These are phyloP conservation scores for Abrus precatorius DNA, from an alignment of 306 rosid species.

Conservation along the genomic window DNA sequence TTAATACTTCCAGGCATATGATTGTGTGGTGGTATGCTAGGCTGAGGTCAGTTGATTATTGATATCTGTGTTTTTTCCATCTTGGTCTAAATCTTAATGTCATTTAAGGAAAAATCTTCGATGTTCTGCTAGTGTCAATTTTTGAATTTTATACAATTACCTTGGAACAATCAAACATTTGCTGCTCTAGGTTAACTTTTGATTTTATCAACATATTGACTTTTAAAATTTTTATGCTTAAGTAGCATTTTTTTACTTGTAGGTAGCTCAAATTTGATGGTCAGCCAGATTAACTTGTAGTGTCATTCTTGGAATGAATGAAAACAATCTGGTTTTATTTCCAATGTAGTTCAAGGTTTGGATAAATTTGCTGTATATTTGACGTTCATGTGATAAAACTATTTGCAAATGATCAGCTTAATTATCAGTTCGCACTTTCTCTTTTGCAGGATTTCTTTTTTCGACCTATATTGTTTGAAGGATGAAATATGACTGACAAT, in stretches of 20 bases:
- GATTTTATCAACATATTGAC: slow-evolving; percentile 8
- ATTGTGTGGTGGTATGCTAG: slow-evolving; percentile 16
- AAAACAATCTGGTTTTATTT: slow-evolving; percentile 41
- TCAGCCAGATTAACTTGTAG: slow-evolving; percentile 31
- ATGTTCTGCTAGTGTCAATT: slow-evolving; percentile 3
- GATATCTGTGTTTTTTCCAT: not conserved
- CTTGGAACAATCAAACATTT: not conserved
- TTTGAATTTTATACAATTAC: slow-evolving; percentile 19
- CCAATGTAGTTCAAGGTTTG: slow-evolving; percentile 48
- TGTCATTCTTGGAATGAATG: slow-evolving; percentile 43
- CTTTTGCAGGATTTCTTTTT: slow-evolving; percentile 61
- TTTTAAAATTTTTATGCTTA: slow-evolving; percentile 34
- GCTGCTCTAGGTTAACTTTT: not conserved
- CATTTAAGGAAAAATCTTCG: slow-evolving; percentile 11
- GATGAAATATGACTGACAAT: slow-evolving; percentile 44
- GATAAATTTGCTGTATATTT: slow-evolving; percentile 30
- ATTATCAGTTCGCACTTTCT: slow-evolving; percentile 50
- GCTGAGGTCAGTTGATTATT: slow-evolving; percentile 17
- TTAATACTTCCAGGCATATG: slow-evolving; percentile 13
- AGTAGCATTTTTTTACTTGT: slow-evolving; percentile 48
- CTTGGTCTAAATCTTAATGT: slow-evolving; percentile 19
- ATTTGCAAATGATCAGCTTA: slow-evolving; percentile 42
- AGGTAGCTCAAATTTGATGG: slow-evolving; percentile 46
- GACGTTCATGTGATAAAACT: slow-evolving; percentile 34
- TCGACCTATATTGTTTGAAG: slow-evolving; percentile 41